These are phyloP conservation scores for Ministeria vibrans DNA, from an alignment of 78 protist species.

Conservation along the genomic window DNA sequence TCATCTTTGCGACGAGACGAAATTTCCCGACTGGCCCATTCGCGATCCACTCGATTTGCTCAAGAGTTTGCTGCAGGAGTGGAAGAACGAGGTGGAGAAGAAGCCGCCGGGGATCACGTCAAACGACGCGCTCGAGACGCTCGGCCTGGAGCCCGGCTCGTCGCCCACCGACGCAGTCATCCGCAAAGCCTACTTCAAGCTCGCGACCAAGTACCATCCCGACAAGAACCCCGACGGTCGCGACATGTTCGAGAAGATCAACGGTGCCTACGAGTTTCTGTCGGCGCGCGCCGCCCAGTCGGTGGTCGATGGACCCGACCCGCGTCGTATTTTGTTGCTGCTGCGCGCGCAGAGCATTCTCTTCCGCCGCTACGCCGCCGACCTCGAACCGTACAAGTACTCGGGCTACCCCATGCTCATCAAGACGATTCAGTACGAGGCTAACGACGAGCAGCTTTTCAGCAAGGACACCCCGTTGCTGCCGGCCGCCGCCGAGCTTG, in stretches of 20 bases:
- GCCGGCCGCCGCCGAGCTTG: constrained; percentile 48
- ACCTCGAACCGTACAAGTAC: constrained; percentile 66
- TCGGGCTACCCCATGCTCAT: constrained; percentile 71
- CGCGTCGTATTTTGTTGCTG: constrained; percentile 28
- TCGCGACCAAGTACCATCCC: constrained; percentile 71
- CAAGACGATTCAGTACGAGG: constrained; percentile 30
- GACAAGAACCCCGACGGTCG: constrained; percentile 78
- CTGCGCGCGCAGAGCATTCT: constrained; percentile 68
- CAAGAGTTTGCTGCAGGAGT: constrained; percentile 37
- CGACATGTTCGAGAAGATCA: constrained; percentile 52
- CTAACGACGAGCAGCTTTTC: constrained; percentile 27
- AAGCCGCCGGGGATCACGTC: constrained; percentile 32
- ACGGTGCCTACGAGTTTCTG: constrained; percentile 25
- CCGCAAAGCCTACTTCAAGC: constrained; percentile 63
- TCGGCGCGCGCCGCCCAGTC: background rate
- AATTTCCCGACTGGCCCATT: constrained; percentile 79
- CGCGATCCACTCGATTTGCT: constrained; percentile 23
- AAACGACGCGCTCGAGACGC: constrained; percentile 29
- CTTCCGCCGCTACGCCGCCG: constrained; percentile 43
- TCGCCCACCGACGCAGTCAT: background rate
- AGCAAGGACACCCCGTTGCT: constrained; percentile 31
- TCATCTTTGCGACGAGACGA: constrained; percentile 53
- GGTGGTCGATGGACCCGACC: constrained; percentile 34
- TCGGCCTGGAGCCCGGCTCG: constrained; percentile 34
- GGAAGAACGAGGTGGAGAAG: constrained; percentile 46